A percentile compares a stretch with the other conserved stretches of the same genome.
These are phyloP conservation scores for Dovyalis caffra DNA, from an alignment of 345 rosid genomes.

Conservation along the genomic window DNA sequence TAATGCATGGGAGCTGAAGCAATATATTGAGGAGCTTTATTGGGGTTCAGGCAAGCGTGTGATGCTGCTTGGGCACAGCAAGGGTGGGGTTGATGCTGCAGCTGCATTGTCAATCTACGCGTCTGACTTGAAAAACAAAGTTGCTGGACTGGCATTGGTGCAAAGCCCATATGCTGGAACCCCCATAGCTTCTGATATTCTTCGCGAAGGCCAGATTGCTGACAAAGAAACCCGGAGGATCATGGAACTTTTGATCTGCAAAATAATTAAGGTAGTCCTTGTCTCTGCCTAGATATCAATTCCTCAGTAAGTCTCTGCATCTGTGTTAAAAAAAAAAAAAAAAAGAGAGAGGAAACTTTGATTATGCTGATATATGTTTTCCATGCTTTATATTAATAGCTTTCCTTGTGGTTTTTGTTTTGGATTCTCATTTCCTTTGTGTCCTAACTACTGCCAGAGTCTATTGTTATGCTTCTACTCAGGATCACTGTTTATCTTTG, in stretches of 20 bases:
- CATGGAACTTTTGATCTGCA: slow-evolving; percentile 67
- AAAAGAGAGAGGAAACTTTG: neutral
- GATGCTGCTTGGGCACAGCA: slow-evolving; percentile 77
- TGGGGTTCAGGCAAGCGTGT: slow-evolving; percentile 74
- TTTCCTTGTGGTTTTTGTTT: neutral
- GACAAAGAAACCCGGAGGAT: slow-evolving; percentile 64
- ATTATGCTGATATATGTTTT: slow-evolving; percentile 4
- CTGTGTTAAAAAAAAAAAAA: neutral
- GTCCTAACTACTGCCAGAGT: neutral
- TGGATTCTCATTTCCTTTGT: neutral
- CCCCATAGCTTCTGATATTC: slow-evolving; percentile 66
- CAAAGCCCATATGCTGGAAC: slow-evolving; percentile 71
- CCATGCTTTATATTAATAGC: neutral
- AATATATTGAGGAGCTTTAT: slow-evolving; percentile 68
- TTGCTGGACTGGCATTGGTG: slow-evolving; percentile 68
- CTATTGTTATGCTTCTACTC: neutral
- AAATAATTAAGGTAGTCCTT: slow-evolving; percentile 52
- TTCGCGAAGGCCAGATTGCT: slow-evolving; percentile 69
- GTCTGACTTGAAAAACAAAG: slow-evolving; percentile 54
- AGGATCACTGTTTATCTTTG: neutral
- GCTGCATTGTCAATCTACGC: slow-evolving; percentile 64
- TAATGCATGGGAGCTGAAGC: slow-evolving; percentile 69
- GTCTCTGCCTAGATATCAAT: neutral
- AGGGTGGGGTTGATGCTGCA: slow-evolving; percentile 77
- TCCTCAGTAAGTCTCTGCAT: neutral